These are phyloP conservation scores for Populus euphratica DNA, from an alignment of 345 rosid species.

Conservation along the genomic window DNA sequence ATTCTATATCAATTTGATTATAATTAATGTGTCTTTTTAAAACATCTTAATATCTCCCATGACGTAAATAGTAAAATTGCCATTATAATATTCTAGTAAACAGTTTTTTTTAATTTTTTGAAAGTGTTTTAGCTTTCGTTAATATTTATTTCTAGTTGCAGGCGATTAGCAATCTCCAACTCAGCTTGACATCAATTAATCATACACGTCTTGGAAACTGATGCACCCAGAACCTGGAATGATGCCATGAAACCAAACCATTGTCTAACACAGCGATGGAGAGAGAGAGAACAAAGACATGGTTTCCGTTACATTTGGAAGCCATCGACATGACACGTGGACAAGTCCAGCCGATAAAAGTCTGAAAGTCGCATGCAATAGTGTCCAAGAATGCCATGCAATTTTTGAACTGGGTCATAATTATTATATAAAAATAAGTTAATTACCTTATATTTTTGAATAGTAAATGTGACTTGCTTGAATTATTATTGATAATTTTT, in stretches of 20 bases:
- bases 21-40: too few relatives aligned
- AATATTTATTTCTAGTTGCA: not conserved
- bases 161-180: not conserved
- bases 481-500: rapidly evolving
- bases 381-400: conserved; percentile 25
- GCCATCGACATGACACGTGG: not conserved
- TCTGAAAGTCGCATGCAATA: conserved; percentile 2
- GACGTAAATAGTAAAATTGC: too few relatives aligned
- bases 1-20: too few relatives aligned
- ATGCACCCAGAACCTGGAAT: not conserved
- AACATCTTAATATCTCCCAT: too few relatives aligned
- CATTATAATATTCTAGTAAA: too few relatives aligned
- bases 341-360: not conserved
- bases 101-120: too few relatives aligned
- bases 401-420: not conserved
- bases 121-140: too few relatives aligned
- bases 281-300: not conserved
- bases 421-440: too few relatives aligned
- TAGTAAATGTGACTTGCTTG: rapidly evolving
- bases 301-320: not conserved
- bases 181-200: not conserved
- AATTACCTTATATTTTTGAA: too few relatives aligned
- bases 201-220: not conserved
- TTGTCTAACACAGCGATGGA: not conserved
- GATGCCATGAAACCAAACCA: too few relatives aligned